Conservation (phyloP, 2,329 filamentous ascomycete species). For the Thelonectria olida region DNA sequence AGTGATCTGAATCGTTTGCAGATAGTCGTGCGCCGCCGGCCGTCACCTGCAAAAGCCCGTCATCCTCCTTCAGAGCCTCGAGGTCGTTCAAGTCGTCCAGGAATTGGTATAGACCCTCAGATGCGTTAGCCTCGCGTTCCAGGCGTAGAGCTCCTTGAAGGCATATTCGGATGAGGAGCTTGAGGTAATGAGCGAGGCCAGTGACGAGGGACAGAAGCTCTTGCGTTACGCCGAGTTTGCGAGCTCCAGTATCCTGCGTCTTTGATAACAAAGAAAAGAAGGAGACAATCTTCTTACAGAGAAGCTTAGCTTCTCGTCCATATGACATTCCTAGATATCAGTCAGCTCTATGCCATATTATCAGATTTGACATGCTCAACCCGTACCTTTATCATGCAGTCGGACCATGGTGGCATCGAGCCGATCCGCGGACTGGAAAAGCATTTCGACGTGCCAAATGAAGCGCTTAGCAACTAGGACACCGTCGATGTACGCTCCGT, state of each 20-base stretch:
- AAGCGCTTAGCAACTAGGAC: constrained; percentile 95
- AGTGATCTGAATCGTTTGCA: constrained; percentile 85
- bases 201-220: constrained; percentile 98
- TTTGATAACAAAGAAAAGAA: constrained; percentile 97
- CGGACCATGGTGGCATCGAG: constrained; percentile 78
- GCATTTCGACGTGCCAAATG: constrained; percentile 92
- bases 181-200: constrained; percentile 94
- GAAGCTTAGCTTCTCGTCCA: constrained; percentile 92
- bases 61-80: constrained; percentile 78
- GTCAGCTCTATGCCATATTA: constrained; percentile 21
- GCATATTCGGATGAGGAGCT: constrained; percentile 96
- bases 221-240: constrained; percentile 94
- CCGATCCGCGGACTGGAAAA: constrained; percentile 88
- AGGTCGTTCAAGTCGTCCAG: constrained; percentile 85
- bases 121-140: constrained; percentile 81
- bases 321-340: constrained; percentile 78
- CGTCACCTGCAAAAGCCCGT: constrained; percentile 73
- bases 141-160: constrained; percentile 91
- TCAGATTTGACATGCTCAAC: not conserved
- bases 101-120: constrained; percentile 83
- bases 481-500: constrained; percentile 94
- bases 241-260: constrained; percentile 88
- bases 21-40: constrained; percentile 73
- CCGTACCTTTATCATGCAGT: constrained; percentile 78
- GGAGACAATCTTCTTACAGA: constrained; percentile 99